Percentiles rank a stretch among this genome's conserved stretches.
Conservation (phyloP, 1,139 yeast genomes). For the Neolecta irregularis region DNA sequence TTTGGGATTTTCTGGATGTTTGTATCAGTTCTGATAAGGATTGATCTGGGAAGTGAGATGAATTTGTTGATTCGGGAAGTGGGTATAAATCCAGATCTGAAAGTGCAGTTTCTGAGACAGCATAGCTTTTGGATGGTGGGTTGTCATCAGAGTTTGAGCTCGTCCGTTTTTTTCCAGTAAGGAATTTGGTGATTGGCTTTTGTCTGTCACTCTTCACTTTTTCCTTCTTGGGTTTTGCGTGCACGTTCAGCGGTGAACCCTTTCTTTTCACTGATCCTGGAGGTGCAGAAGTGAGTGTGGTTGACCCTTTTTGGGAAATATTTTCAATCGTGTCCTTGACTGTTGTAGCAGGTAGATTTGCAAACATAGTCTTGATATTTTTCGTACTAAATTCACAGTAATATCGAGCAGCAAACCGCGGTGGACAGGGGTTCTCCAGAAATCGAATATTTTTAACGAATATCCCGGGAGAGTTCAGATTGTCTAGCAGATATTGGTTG, state of each 20-base stretch:
- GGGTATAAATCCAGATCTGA: not conserved
- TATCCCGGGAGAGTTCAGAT: not conserved
- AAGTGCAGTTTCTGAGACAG: not conserved
- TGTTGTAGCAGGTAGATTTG: no score
- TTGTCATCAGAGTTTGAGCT: not conserved
- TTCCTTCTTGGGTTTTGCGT: not conserved
- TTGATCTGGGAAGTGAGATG: not conserved
- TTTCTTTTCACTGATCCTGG: slow-evolving; percentile 5
- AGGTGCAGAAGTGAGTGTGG: slow-evolving; percentile 6
- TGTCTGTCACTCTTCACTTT: slow-evolving; percentile 3
- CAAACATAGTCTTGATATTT: slow-evolving; percentile 5
- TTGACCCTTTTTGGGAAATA: slow-evolving; percentile 2
- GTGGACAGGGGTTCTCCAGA: slow-evolving; percentile 9
- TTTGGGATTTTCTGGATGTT: slow-evolving; percentile 5
- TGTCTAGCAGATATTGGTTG: slow-evolving; percentile 2
- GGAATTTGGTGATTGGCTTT: slow-evolving; percentile 1
- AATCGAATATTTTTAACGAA: not conserved
- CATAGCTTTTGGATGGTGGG: not conserved
- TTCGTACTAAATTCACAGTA: slow-evolving; percentile 14
- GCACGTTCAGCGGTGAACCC: slow-evolving; percentile 2
- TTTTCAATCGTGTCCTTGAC: not conserved
- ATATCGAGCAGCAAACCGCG: slow-evolving; percentile 13
- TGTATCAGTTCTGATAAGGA: not conserved
- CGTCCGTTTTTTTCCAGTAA: not conserved
- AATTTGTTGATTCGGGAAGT: not conserved